Conservation (phyloP, 192 early-diverging fungal species). For the Coemansia sp. region DNA sequence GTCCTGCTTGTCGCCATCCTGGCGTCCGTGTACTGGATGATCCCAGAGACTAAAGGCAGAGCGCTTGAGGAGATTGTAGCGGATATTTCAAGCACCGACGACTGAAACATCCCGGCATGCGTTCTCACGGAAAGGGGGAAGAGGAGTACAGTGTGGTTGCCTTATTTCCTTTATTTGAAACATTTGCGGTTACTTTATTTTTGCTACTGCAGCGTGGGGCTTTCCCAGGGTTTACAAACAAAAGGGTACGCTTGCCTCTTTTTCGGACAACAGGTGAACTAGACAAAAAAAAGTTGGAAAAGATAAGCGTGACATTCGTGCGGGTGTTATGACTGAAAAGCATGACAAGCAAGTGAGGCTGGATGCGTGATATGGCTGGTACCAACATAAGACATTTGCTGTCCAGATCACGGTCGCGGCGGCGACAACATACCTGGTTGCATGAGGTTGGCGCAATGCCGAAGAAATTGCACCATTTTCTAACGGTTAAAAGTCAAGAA, state of each 20-base stretch:
- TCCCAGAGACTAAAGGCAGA: slow-evolving; percentile 29
- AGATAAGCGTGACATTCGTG: neutral
- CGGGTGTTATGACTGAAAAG: neutral
- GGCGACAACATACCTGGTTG: neutral
- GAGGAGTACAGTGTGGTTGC: neutral
- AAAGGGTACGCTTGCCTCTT: neutral
- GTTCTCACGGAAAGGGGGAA: neutral
- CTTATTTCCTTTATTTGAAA: neutral
- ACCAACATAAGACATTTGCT: neutral
- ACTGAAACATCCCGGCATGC: neutral
- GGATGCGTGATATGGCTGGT: neutral
- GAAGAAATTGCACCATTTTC: neutral
- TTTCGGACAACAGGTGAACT: too few species aligned
- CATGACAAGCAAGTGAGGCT: neutral
- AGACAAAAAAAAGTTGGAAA: neutral
- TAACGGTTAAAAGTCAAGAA: neutral
- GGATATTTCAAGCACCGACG: neutral
- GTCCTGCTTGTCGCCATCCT: slow-evolving; percentile 10
- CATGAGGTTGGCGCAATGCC: neutral
- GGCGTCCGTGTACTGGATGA: slow-evolving; percentile 24
- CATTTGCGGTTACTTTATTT: neutral
- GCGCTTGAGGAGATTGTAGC: slow-evolving; percentile 26
- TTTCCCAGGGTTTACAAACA: neutral
- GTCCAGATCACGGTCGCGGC: neutral
- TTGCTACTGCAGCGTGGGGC: neutral